These are phyloP conservation scores for Penicillium verhagenii DNA, from an alignment of 495 filamentous ascomycete genomes.

Conservation along the genomic window DNA sequence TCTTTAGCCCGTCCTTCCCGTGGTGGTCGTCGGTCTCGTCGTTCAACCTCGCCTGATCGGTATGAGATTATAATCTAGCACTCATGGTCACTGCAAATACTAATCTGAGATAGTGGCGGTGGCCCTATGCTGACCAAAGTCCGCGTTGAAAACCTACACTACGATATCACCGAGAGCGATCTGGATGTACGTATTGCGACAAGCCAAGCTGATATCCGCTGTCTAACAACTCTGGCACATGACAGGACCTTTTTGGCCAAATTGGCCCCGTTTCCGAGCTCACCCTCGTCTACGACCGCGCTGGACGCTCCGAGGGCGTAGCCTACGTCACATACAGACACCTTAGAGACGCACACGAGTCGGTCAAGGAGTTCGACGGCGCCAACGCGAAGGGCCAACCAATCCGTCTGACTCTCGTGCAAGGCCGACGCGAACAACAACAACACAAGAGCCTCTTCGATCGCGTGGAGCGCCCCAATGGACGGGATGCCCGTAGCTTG, in stretches of 20 bases:
- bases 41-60: slow-evolving; percentile 52
- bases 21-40: slow-evolving; percentile 36
- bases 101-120: slow-evolving; percentile 13
- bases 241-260: slow-evolving; percentile 73
- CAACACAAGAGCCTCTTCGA: slow-evolving; percentile 67
- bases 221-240: background rate
- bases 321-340: slow-evolving; percentile 80
- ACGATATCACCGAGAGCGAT: slow-evolving; percentile 85
- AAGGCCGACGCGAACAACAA: slow-evolving; percentile 55
- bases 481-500: slow-evolving; percentile 38
- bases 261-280: slow-evolving; percentile 73
- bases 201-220: background rate
- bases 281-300: slow-evolving; percentile 80
- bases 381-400: slow-evolving; percentile 93
- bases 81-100: slow-evolving; percentile 11
- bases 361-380: slow-evolving; percentile 80
- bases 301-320: slow-evolving; percentile 83
- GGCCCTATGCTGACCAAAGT: slow-evolving; percentile 65
- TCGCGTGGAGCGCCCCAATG: slow-evolving; percentile 55
- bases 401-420: slow-evolving; percentile 73
- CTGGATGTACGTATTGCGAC: slow-evolving; percentile 59
- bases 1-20: slow-evolving; percentile 40
- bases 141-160: slow-evolving; percentile 89
- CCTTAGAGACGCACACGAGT: slow-evolving; percentile 65
- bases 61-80: slow-evolving; percentile 29